A percentile compares a stretch with the other conserved stretches of the same genome.
phyloP scores from a whole-genome alignment of 768 basidiomycete species.

The Lactarius evosmus region DNA sequence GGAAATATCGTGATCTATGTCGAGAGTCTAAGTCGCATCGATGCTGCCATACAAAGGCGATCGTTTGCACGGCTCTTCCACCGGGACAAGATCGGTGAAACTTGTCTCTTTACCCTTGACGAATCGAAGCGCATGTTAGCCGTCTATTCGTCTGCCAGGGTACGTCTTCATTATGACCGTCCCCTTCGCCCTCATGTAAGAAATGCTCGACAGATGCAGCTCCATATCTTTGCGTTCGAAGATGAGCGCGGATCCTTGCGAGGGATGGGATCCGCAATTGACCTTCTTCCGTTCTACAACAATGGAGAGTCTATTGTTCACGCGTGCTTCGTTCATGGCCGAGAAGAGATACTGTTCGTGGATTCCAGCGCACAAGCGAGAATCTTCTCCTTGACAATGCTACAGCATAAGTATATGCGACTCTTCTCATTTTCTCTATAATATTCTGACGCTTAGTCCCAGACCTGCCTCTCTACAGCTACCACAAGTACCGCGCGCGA shows the following conservation, averaged over 20 bases:
- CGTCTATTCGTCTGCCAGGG: slow-evolving; percentile 44
- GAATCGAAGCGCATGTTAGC: slow-evolving; percentile 49
- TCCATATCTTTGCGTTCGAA: slow-evolving; percentile 34
- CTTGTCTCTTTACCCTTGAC: slow-evolving; percentile 47
- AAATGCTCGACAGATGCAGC: slow-evolving; percentile 25
- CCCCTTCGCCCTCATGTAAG: not conserved
- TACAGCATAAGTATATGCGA: slow-evolving; percentile 46
- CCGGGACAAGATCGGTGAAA: slow-evolving; percentile 45
- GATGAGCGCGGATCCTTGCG: slow-evolving; percentile 42
- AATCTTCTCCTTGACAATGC: slow-evolving; percentile 50
- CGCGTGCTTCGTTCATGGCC: slow-evolving; percentile 45
- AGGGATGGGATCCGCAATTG: slow-evolving; percentile 40
- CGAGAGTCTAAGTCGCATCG: not conserved
- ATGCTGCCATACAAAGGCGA: not conserved
- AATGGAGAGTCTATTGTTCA: slow-evolving; percentile 32
- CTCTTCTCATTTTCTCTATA: too few species aligned
- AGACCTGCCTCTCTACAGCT: slow-evolving; percentile 48
- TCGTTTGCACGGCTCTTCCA: slow-evolving; percentile 31
- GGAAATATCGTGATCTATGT: slow-evolving; percentile 12
- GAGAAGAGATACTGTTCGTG: slow-evolving; percentile 50
- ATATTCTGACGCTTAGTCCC: not conserved
- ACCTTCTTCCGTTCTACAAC: slow-evolving; percentile 44
- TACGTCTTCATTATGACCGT: slow-evolving; percentile 12
- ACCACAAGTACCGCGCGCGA: slow-evolving; percentile 33
- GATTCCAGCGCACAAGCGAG: slow-evolving; percentile 44